Percentiles rank a stretch among this genome's conserved stretches.
Conservation (phyloP, 495 filamentous ascomycete genomes). For the Xylaria sp. region DNA sequence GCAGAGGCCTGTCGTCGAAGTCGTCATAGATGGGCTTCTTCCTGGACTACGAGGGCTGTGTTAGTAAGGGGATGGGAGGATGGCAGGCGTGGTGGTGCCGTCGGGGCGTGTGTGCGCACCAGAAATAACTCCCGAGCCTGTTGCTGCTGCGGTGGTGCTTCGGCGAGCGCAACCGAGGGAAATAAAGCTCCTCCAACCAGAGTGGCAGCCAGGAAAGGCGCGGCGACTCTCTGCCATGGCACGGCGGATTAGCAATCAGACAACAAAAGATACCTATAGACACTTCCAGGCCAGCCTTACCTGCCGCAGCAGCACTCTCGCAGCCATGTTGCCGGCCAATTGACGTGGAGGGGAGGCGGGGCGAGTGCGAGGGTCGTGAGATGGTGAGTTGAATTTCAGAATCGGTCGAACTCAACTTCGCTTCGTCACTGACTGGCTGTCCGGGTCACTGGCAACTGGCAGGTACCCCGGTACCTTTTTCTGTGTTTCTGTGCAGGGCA, state of each 20-base stretch:
- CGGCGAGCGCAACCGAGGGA: constrained; percentile 54
- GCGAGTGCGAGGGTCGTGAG: constrained; percentile 9
- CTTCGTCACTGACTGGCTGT: constrained; percentile 3
- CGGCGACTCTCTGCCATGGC: constrained; percentile 48
- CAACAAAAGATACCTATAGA: constrained; percentile 6
- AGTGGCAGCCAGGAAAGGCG: constrained; percentile 56
- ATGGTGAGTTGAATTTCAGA: constrained; percentile 29
- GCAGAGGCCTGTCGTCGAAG: constrained; percentile 50
- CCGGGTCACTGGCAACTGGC: constrained; percentile 3
- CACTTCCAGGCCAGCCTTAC: constrained; percentile 35
- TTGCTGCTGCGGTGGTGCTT: constrained; percentile 49
- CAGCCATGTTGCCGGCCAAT: constrained; percentile 58
- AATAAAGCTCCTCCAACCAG: constrained; percentile 53
- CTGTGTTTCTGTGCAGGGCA: too few relatives aligned
- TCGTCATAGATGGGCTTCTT: constrained; percentile 93
- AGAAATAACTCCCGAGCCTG: constrained; percentile 5
- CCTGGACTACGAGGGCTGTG: constrained; percentile 43
- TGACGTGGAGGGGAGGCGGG: constrained; percentile 35
- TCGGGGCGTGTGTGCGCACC: constrained; percentile 29
- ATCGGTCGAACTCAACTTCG: constrained; percentile 4
- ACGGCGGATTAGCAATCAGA: constrained; percentile 30
- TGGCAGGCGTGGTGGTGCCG: neutral
- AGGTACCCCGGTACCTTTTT: constrained; percentile 22
- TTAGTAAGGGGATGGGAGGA: constrained; percentile 8
- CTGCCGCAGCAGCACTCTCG: constrained; percentile 60